Conservation (phyloP, 441 rosid genomes). For the Cnidoscolus chayamansa region DNA sequence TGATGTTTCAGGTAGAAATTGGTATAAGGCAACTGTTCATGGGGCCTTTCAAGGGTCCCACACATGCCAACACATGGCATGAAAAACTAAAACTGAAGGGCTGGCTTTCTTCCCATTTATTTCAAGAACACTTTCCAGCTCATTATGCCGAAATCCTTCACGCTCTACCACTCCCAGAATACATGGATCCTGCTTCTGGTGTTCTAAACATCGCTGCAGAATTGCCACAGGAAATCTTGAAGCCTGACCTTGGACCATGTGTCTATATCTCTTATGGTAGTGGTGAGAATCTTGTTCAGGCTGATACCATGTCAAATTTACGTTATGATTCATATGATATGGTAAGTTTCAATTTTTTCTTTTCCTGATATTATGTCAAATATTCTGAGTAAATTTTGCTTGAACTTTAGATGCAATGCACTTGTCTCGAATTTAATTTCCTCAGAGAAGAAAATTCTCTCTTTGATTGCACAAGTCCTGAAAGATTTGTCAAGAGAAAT, state of each 20-base stretch:
- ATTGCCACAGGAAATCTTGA: conserved; percentile 44
- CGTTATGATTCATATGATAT: conserved; percentile 67
- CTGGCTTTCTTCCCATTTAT: conserved; percentile 80
- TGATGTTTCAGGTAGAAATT: conserved; percentile 75
- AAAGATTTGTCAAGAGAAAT: neutral
- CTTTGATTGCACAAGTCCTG: neutral
- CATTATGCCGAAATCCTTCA: conserved; percentile 68
- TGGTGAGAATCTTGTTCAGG: conserved; percentile 54
- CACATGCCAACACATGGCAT: conserved; percentile 56
- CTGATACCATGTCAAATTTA: conserved; percentile 60
- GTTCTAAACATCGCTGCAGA: conserved; percentile 70
- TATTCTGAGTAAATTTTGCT: conserved; percentile 13
- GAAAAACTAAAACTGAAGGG: conserved; percentile 84
- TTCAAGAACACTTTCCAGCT: conserved; percentile 78
- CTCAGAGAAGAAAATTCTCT: neutral
- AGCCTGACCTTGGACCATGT: conserved; percentile 75
- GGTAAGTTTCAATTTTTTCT: conserved; percentile 44
- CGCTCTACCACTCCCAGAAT: conserved; percentile 72
- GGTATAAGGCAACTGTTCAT: conserved; percentile 62
- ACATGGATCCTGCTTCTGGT: conserved; percentile 78
- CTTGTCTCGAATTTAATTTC: neutral
- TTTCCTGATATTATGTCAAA: neutral
- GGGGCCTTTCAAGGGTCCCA: conserved; percentile 69
- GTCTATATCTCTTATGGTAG: conserved; percentile 74
- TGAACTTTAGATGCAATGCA: neutral